Evolutionary conservation across 2,329 filamentous ascomycete genomes (phyloP).

Genomic region (Botrytis elliptica): DNA sequence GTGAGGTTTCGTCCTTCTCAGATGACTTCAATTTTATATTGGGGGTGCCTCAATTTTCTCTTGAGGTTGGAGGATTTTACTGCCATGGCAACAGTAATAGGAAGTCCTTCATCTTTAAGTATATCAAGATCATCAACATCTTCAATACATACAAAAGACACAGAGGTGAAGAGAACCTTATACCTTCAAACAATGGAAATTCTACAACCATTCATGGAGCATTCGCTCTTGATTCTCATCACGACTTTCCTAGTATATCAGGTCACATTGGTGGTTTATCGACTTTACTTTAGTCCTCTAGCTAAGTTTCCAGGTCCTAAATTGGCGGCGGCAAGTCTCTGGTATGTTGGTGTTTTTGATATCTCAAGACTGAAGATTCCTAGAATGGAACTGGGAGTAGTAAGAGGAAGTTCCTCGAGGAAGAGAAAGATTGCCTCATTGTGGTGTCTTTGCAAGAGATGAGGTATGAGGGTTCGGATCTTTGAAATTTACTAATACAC

Average conservation of each 20-base stretch:
- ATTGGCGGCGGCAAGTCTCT: conserved; percentile 12
- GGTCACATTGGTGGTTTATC: conserved; percentile 2
- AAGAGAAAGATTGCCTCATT: too few species aligned
- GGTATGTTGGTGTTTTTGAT: background rate
- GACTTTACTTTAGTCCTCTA: conserved; percentile 16
- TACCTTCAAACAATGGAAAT: background rate
- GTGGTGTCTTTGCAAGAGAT: background rate
- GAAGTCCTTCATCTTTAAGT: background rate
- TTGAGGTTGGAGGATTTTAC: background rate
- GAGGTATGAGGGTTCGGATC: too few species aligned
- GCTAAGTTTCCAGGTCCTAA: conserved; percentile 15
- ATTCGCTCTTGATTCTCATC: background rate
- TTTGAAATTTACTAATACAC: background rate
- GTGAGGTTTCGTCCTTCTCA: background rate
- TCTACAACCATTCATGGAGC: background rate
- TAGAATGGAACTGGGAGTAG: too few species aligned
- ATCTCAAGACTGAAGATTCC: background rate
- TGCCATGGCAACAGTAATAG: background rate
- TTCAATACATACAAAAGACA: background rate
- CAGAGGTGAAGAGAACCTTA: background rate
- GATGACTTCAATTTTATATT: background rate
- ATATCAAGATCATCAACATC: background rate
- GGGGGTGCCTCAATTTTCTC: background rate
- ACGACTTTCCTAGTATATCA: background rate
- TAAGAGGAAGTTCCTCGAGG: too few species aligned